A percentile compares a stretch with the other conserved stretches of the same genome.
Evolutionary conservation across 1,284 basidiomycete genomes (phyloP).

Genomic region (Apiotrichum mycotoxinovorans): DNA sequence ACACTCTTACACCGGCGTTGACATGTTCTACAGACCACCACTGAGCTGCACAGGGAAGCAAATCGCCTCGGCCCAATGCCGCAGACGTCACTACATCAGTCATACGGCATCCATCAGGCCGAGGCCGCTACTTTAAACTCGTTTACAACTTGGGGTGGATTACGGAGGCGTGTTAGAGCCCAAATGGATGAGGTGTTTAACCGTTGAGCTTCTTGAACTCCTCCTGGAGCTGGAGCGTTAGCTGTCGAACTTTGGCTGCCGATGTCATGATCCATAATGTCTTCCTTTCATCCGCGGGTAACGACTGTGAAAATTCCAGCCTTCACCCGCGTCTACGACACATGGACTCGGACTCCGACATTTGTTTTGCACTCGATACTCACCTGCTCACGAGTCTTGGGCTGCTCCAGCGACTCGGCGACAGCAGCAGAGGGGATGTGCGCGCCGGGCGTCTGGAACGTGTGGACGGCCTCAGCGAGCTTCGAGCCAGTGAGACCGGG

Average conservation of each 20-base stretch:
- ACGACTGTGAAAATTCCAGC: too few species aligned
- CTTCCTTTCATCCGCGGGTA: too few species aligned
- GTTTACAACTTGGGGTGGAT: not conserved
- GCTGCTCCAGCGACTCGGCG: conserved; percentile 45
- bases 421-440: conserved; percentile 37
- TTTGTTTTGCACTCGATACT: conserved; percentile 12
- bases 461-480: conserved; percentile 33
- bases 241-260: not conserved
- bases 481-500: conserved; percentile 34
- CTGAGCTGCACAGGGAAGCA: too few species aligned
- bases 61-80: too few species aligned
- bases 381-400: conserved; percentile 50
- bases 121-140: not conserved
- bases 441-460: conserved; percentile 41
- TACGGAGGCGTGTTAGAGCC: not conserved
- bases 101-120: not conserved
- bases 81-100: not conserved
- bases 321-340: too few species aligned
- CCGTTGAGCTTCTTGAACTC: conserved; percentile 20
- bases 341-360: not conserved
- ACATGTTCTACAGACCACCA: too few species aligned
- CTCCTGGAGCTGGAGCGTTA: conserved; percentile 12
- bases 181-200: not conserved
- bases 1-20: too few species aligned
- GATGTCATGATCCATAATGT: not conserved